A percentile compares a stretch with the other conserved stretches of the same genome.
Conservation (phyloP, 2,329 filamentous ascomycete species). For the Calonectria hawksworthii region DNA sequence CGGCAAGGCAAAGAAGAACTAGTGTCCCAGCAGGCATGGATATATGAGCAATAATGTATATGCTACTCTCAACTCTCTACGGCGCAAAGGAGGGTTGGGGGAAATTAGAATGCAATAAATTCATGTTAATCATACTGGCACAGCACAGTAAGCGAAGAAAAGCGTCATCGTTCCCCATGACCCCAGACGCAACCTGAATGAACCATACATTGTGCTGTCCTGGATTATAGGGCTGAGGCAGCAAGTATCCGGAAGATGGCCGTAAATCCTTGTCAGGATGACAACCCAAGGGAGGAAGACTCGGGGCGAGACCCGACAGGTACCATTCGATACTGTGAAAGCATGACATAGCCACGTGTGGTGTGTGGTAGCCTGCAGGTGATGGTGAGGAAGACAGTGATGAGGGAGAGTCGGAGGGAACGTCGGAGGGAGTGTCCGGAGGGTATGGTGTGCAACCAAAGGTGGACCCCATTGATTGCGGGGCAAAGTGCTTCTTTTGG, state of each 20-base stretch:
- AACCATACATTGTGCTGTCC: conserved; percentile 5
- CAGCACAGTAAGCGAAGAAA: background rate
- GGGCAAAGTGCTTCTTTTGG: conserved; percentile 1
- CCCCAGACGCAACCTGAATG: conserved; percentile 13
- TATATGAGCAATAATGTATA: conserved; percentile 9
- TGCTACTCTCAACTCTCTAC: background rate
- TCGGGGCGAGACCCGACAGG: background rate
- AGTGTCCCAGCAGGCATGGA: conserved; percentile 30
- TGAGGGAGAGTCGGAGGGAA: background rate
- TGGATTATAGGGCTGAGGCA: conserved; percentile 39
- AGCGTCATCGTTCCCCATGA: background rate
- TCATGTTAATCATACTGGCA: background rate
- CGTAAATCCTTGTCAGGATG: conserved; percentile 34
- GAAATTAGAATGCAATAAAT: background rate
- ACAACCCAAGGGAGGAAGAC: background rate
- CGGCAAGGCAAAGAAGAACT: conserved; percentile 31
- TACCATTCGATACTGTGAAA: background rate
- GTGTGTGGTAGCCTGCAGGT: conserved; percentile 13
- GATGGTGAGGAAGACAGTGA: conserved; percentile 22
- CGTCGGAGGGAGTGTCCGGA: too few relatives aligned
- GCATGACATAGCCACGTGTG: background rate
- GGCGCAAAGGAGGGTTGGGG: background rate
- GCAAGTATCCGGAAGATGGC: conserved; percentile 43
- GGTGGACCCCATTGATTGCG: conserved; percentile 10
- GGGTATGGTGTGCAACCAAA: background rate